Conservation (phyloP, 805 yeast species). For the Pachysolen tannophilus region DNA sequence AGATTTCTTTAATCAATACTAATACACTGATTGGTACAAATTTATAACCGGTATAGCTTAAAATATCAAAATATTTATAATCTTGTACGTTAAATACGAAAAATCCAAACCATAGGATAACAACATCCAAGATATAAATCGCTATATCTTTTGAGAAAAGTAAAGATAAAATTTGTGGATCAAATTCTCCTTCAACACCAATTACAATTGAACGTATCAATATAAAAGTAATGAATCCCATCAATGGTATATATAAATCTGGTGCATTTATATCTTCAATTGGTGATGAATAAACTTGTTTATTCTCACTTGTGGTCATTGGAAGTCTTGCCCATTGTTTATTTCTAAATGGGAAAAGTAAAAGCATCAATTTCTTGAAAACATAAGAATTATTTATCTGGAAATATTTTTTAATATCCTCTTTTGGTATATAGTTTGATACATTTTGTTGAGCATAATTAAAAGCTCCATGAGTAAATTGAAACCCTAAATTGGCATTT, state of each 20-base stretch:
- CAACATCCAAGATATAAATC: slow-evolving; percentile 67
- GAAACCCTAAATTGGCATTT: slow-evolving; percentile 76
- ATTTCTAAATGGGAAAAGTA: slow-evolving; percentile 81
- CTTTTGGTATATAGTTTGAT: slow-evolving; percentile 38
- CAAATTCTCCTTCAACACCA: slow-evolving; percentile 84
- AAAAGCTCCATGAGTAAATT: slow-evolving; percentile 80
- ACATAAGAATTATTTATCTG: slow-evolving; percentile 89
- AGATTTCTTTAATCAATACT: slow-evolving; percentile 37
- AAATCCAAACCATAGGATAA: slow-evolving; percentile 71
- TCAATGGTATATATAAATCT: slow-evolving; percentile 89
- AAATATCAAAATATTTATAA: slow-evolving; percentile 71
- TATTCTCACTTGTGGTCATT: slow-evolving; percentile 20
- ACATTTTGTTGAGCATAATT: slow-evolving; percentile 73
- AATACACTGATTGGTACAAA: slow-evolving; percentile 71
- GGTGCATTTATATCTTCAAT: slow-evolving; percentile 89
- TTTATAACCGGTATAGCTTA: slow-evolving; percentile 90
- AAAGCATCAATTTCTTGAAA: slow-evolving; percentile 57
- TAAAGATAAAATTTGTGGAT: slow-evolving; percentile 86
- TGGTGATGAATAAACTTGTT: slow-evolving; percentile 60
- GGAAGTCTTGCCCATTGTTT: slow-evolving; percentile 68
- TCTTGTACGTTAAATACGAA: slow-evolving; percentile 62
- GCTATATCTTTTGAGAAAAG: slow-evolving; percentile 84
- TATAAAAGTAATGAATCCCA: slow-evolving; percentile 87
- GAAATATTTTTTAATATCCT: slow-evolving; percentile 76
- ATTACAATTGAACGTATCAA: slow-evolving; percentile 75